Evolutionary conservation across 139 green algal genomes (phyloP), one percentile per base, ranked within the genome.

Genomic region (Pedinophyceae sp.): DNA sequence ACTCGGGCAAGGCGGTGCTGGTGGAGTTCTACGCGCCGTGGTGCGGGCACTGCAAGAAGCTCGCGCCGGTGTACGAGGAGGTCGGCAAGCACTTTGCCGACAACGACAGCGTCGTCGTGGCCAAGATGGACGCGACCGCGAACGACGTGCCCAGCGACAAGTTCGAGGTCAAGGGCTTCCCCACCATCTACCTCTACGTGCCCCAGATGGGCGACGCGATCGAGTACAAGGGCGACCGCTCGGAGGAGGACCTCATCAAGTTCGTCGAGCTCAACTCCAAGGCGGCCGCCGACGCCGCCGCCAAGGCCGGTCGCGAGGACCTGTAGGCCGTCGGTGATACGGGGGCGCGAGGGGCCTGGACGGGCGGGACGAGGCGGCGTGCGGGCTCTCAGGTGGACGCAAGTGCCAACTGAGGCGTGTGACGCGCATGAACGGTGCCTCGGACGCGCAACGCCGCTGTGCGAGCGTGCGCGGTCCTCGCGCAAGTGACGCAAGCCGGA

Each of bases 11-110:
- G 51, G 52, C 77, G 39, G 69, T 71, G 23, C 47, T 86, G 13
- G 62, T 86, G 38, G 69, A 81, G 61, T 70, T 83, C 57, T 79
- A 83, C 50, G 75, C 75, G 2, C 75, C 72, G n/a, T 82, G 58
- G 58, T 78, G 71, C 50, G 73, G 73, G 30, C 66, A 78, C 67
- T 82, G 74, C 74, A 75, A 82, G 72, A 48, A 57, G 2, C 62
- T 83, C 52, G 60, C 59, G 24, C 75, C 75, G 43, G 56, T 65
- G 2, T 81, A 75, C 38, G 58, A 71, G 25, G 60, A 83, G 60
- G 59, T 82, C 52, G 57, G 52, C 40, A 56, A 45, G 15, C 19
- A 28, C 7, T 69, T 64, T 53, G 53, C 59, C n/a, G 40, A 64
- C 24, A 61, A 72, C 30, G 57, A 78, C 47, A 65, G 29, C 13